Evolutionary conservation across 768 basidiomycete species (phyloP).

Genomic region (Tricholoma hemisulphureum): DNA sequence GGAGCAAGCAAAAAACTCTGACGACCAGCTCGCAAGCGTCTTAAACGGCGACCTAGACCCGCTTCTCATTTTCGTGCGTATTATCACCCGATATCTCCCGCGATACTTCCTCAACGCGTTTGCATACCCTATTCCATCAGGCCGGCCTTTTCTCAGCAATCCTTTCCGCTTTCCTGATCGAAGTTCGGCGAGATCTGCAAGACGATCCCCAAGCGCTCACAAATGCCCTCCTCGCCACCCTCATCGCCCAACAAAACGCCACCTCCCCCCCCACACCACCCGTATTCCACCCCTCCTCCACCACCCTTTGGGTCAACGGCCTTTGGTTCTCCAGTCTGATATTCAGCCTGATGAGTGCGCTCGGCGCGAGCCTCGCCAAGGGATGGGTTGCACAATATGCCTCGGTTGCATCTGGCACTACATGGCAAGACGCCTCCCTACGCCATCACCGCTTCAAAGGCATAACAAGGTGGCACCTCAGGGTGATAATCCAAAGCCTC

Average conservation of each 20-base stretch:
- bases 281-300: not conserved
- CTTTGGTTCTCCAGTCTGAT: not conserved
- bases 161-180: not conserved
- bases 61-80: not conserved
- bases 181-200: not conserved
- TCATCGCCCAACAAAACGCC: not conserved
- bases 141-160: not conserved
- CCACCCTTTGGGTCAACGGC: not conserved
- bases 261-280: not conserved
- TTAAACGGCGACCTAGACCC: not conserved
- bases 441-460: not conserved
- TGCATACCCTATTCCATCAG: not conserved
- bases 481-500: not conserved
- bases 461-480: not conserved
- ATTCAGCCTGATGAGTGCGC: not conserved
- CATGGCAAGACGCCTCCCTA: not conserved
- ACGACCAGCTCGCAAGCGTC: not conserved
- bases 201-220: not conserved
- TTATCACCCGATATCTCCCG: too few species aligned
- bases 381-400: not conserved
- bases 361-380: not conserved
- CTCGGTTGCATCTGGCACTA: not conserved
- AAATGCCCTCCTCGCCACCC: not conserved
- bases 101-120: not conserved
- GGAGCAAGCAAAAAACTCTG: not conserved